Percentiles rank a stretch among this genome's conserved stretches.
These are phyloP conservation scores for Eucommia ulmoides DNA, from an alignment of 257 asterid species.

Conservation along the genomic window DNA sequence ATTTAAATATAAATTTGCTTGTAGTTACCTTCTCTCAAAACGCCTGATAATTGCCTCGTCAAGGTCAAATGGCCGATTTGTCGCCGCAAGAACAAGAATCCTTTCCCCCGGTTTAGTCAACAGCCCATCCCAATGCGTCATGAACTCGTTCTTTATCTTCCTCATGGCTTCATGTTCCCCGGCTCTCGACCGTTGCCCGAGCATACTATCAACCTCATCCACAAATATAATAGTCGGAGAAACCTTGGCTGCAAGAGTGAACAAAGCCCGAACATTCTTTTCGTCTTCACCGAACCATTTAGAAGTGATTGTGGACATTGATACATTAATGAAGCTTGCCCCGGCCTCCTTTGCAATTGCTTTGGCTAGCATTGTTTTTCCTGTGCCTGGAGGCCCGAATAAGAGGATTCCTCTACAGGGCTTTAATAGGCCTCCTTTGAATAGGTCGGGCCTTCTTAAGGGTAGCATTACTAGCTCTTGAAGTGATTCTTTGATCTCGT, in stretches of 20 bases:
- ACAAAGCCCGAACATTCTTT: conserved; percentile 74
- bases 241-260: conserved; percentile 78
- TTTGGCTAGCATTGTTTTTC: conserved; percentile 86
- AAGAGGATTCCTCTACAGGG: conserved; percentile 83
- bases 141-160: conserved; percentile 82
- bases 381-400: conserved; percentile 92
- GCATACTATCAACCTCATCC: conserved; percentile 93
- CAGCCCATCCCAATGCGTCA: conserved; percentile 89
- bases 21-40: conserved; percentile 86
- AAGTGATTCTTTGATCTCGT: conserved; percentile 71
- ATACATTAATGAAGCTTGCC: conserved; percentile 76
- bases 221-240: conserved; percentile 87
- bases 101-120: conserved; percentile 61
- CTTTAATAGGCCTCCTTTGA: conserved; percentile 74
- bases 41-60: conserved; percentile 91
- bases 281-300: conserved; percentile 97
- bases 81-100: conserved; percentile 85
- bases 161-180: conserved; percentile 95
- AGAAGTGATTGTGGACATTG: conserved; percentile 77
- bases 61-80: conserved; percentile 86
- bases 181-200: conserved; percentile 60
- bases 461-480: conserved; percentile 88
- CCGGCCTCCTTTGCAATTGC: conserved; percentile 90
- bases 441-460: conserved; percentile 71
- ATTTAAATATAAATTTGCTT: too few relatives aligned